phyloP scores from a whole-genome alignment of 139 green algal genomes.

The Chlamydomonas eustigma region DNA sequence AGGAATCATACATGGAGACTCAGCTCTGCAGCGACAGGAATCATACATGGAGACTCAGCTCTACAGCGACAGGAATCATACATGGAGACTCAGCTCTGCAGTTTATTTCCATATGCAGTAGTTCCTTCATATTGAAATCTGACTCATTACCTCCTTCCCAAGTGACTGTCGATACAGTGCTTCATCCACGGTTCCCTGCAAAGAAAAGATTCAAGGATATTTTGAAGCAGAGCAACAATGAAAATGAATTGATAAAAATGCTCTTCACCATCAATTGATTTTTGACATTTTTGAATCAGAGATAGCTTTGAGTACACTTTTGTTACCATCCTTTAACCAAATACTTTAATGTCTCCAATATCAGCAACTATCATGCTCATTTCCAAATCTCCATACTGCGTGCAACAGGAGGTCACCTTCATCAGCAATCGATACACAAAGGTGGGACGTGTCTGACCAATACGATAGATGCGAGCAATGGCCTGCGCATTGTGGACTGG shows the following conservation, averaged over 20 bases:
- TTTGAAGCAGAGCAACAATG: neutral
- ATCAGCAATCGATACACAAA: constrained; percentile 55
- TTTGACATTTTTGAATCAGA: neutral
- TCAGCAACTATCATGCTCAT: too few relatives aligned
- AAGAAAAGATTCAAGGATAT: neutral
- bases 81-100: too few relatives aligned
- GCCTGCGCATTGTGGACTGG: constrained; percentile 46
- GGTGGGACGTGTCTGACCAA: constrained; percentile 40
- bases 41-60: too few relatives aligned
- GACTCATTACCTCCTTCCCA: neutral
- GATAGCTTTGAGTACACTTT: neutral
- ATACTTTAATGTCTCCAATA: neutral
- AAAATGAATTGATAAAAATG: neutral
- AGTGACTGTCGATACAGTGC: neutral
- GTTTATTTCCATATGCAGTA: neutral
- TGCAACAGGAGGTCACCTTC: neutral
- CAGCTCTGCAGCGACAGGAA: too few relatives aligned
- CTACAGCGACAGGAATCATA: too few relatives aligned
- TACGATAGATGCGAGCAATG: constrained; percentile 50
- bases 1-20: too few relatives aligned
- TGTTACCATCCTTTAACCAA: neutral
- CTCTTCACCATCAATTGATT: neutral
- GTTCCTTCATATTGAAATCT: neutral
- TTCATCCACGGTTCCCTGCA: neutral
- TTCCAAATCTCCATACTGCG: too few relatives aligned